Evolutionary conservation across 352 stramenopile genomes (phyloP).

Genomic region (Phytophthora citricola): DNA sequence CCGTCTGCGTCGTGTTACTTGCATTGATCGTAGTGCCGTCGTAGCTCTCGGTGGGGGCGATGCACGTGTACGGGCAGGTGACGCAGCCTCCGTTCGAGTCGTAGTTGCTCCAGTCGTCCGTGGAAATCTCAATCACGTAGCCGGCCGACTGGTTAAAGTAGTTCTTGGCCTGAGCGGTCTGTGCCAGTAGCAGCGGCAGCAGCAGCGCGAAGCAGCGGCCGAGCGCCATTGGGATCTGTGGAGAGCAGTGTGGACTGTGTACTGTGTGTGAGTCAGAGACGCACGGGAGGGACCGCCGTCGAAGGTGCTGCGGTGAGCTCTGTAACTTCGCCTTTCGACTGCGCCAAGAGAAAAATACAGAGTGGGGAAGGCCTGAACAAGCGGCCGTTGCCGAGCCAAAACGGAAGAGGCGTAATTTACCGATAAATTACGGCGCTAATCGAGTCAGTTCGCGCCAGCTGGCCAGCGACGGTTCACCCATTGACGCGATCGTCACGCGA

Average conservation of each 20-base stretch:
- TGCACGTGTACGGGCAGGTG: conserved; percentile 89
- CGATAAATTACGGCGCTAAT: conserved; percentile 30
- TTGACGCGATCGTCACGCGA: conserved; percentile 35
- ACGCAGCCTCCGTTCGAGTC: conserved; percentile 81
- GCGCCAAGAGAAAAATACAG: conserved; percentile 48
- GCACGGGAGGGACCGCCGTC: conserved; percentile 18
- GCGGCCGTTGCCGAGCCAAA: conserved; percentile 29
- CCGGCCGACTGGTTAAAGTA: conserved; percentile 76
- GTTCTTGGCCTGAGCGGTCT: conserved; percentile 33
- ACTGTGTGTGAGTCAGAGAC: neutral
- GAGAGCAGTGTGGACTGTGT: neutral
- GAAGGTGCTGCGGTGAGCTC: conserved; percentile 22
- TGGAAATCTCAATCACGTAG: conserved; percentile 77
- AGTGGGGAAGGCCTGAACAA: conserved; percentile 16
- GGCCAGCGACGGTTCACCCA: conserved; percentile 33
- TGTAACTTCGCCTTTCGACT: conserved; percentile 30
- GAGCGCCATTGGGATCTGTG: conserved; percentile 7
- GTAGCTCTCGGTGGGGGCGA: conserved; percentile 72
- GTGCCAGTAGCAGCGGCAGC: conserved; percentile 30
- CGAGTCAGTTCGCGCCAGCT: conserved; percentile 35
- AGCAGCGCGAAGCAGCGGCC: conserved; percentile 12
- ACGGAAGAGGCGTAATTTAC: conserved; percentile 32
- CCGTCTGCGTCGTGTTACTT: conserved; percentile 76
- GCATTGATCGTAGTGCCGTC: conserved; percentile 84
- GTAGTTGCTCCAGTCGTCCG: conserved; percentile 87